Conservation (phyloP, 176 grass and related monocot genomes). For the Musa schizocarpa region DNA sequence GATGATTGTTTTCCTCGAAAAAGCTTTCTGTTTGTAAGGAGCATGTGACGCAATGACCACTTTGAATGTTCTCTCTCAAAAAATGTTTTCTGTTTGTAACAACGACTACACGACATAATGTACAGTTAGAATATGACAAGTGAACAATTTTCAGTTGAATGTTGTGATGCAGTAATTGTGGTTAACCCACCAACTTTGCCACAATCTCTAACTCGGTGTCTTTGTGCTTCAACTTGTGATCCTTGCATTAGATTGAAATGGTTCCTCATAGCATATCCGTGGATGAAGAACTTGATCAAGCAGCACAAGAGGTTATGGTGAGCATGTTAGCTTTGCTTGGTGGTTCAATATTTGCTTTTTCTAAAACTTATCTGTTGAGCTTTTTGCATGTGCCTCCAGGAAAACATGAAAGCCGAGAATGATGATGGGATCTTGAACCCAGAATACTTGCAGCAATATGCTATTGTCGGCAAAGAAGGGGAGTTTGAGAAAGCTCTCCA, state of each 20-base stretch:
- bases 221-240: slow-evolving; percentile 5
- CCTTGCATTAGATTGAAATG: slow-evolving; percentile 45
- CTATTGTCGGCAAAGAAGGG: slow-evolving; percentile 34
- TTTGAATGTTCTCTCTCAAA: too few species aligned
- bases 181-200: not conserved
- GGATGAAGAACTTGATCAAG: slow-evolving; percentile 88
- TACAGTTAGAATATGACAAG: too few species aligned
- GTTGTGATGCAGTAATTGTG: not conserved
- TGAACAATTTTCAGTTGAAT: not conserved
- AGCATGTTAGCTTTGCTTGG: not conserved
- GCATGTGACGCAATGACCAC: too few species aligned
- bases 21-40: too few species aligned
- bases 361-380: not conserved
- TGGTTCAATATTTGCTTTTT: not conserved
- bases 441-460: slow-evolving; percentile 53
- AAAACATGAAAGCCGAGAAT: slow-evolving; percentile 43
- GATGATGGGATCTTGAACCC: slow-evolving; percentile 46
- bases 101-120: too few species aligned
- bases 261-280: slow-evolving; percentile 66
- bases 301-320: slow-evolving; percentile 70
- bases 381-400: slow-evolving; percentile 30
- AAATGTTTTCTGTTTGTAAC: too few species aligned
- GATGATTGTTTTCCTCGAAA: too few species aligned
- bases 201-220: not conserved
- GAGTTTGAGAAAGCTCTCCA: slow-evolving; percentile 67